Conservation (phyloP, 805 yeast species). For the Metschnikowia chrysomelidarum region DNA sequence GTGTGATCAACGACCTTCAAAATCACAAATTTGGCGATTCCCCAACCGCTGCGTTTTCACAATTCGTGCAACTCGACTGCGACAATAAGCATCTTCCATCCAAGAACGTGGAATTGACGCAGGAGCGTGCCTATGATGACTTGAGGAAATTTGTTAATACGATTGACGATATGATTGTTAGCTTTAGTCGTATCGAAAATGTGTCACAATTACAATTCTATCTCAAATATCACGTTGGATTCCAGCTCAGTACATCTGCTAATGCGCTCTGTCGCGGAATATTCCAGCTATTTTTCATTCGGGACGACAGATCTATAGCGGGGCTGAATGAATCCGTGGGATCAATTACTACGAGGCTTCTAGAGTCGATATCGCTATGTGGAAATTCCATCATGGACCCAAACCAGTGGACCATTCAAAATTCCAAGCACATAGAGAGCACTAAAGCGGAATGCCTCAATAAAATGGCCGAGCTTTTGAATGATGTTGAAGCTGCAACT, state of each 20-base stretch:
- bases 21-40: not conserved
- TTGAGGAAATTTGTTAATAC: slow-evolving; percentile 22
- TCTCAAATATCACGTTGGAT: slow-evolving; percentile 28
- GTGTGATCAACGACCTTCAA: not conserved
- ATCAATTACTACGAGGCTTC: slow-evolving; percentile 29
- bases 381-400: slow-evolving; percentile 31
- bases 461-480: slow-evolving; percentile 13
- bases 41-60: slow-evolving; percentile 26
- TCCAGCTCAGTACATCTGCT: slow-evolving; percentile 21
- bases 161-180: slow-evolving; percentile 20
- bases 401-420: slow-evolving; percentile 21
- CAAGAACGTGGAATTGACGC: slow-evolving; percentile 25
- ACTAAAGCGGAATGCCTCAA: slow-evolving; percentile 11
- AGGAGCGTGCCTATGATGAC: slow-evolving; percentile 21
- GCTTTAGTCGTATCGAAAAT: slow-evolving; percentile 20
- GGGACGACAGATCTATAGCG: slow-evolving; percentile 59
- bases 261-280: slow-evolving; percentile 60
- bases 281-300: slow-evolving; percentile 57
- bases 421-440: slow-evolving; percentile 2
- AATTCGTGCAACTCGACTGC: slow-evolving; percentile 35
- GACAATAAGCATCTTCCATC: slow-evolving; percentile 39
- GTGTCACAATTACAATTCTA: slow-evolving; percentile 27
- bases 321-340: slow-evolving; percentile 44
- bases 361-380: slow-evolving; percentile 42
- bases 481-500: slow-evolving; percentile 46